A percentile compares a stretch with the other conserved stretches of the same genome.
Conservation (phyloP, 1,284 basidiomycete species). For the Sanghuangporus sanghuang region DNA sequence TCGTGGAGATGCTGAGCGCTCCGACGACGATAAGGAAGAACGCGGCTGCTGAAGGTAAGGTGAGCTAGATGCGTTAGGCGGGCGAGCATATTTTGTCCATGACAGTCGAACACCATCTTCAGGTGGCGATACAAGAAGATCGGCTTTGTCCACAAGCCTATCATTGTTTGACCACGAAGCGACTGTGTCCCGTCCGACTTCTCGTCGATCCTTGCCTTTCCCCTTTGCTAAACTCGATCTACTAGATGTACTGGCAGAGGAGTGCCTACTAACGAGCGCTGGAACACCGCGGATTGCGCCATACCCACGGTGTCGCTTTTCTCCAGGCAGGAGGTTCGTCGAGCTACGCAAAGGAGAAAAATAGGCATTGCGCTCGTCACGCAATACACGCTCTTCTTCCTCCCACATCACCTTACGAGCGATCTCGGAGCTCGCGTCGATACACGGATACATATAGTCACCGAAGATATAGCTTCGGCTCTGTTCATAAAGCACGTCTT, state of each 20-base stretch:
- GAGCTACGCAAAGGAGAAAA: constrained; percentile 53
- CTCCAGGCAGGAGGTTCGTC: constrained; percentile 35
- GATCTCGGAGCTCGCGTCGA: constrained; percentile 78
- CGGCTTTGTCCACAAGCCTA: constrained; percentile 38
- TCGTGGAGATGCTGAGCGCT: constrained; percentile 13
- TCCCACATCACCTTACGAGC: constrained; percentile 64
- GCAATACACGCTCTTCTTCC: constrained; percentile 64
- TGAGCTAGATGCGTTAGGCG: constrained; percentile 9
- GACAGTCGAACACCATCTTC: constrained; percentile 35
- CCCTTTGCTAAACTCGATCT: constrained; percentile 16
- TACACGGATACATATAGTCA: constrained; percentile 87
- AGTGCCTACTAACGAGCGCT: constrained; percentile 13
- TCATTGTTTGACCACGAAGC: neutral
- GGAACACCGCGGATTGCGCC: constrained; percentile 43
- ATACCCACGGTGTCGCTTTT: constrained; percentile 40
- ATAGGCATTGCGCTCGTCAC: constrained; percentile 65
- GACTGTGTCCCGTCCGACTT: neutral
- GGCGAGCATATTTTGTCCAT: constrained; percentile 38
- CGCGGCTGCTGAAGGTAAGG: constrained; percentile 4
- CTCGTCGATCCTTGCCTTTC: constrained; percentile 21
- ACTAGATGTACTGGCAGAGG: constrained; percentile 4
- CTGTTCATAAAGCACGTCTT: constrained; percentile 68
- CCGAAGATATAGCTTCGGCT: constrained; percentile 80
- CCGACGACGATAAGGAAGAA: constrained; percentile 19
- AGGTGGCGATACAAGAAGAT: constrained; percentile 29